A percentile compares a stretch with the other conserved stretches of the same genome.
Conservation (phyloP, 352 stramenopile species). For the Pythium angustatum region DNA sequence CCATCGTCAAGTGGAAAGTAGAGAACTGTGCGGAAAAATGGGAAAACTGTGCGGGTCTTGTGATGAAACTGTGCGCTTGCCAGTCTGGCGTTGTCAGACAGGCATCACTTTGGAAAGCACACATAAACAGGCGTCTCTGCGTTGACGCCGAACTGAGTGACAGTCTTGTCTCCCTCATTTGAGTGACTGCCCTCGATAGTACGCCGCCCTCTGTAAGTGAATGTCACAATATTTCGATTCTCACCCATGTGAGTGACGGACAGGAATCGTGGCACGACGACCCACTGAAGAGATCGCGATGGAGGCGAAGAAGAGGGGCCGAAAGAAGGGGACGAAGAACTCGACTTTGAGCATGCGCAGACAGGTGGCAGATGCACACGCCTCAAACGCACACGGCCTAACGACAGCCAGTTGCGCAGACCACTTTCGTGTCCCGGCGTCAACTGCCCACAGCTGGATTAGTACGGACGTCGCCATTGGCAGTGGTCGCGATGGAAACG, state of each 20-base stretch:
- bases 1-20: not conserved
- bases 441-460: not conserved
- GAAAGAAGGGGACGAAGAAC: not conserved
- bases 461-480: not conserved
- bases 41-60: not conserved
- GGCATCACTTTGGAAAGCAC: too few relatives aligned
- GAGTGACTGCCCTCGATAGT: too few relatives aligned
- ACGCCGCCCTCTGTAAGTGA: not conserved
- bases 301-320: not conserved
- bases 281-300: not conserved
- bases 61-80: not conserved
- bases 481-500: not conserved
- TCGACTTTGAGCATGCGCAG: not conserved
- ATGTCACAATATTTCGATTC: not conserved
- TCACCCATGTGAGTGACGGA: not conserved
- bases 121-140: too few relatives aligned
- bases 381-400: not conserved
- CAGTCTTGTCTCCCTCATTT: too few relatives aligned
- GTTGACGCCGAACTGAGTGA: too few relatives aligned
- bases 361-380: not conserved
- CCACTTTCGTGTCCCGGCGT: not conserved
- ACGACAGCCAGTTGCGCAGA: not conserved
- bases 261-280: not conserved
- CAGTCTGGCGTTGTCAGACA: not conserved
- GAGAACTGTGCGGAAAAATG: not conserved